A percentile compares a stretch with the other conserved stretches of the same genome.
Conservation (phyloP, 257 asterid species). For the Anisodus tanguticus region DNA sequence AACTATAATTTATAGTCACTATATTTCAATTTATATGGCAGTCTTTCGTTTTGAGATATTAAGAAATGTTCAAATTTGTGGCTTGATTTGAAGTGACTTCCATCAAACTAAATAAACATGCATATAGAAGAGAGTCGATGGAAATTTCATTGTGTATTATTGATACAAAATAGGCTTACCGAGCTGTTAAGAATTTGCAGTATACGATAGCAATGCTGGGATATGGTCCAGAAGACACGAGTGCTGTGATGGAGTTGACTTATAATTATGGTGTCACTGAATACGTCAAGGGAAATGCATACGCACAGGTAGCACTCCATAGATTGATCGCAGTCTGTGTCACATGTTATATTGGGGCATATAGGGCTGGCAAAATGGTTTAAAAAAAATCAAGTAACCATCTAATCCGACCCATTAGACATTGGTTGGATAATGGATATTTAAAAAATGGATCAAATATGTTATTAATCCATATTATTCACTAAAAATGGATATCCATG, state of each 20-base stretch:
- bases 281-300: constrained; percentile 68
- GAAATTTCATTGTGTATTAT: not conserved
- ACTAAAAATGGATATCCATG: no score
- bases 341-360: not conserved
- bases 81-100: not conserved
- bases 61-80: not conserved
- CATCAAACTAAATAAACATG: not conserved
- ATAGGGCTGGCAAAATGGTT: no score
- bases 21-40: not conserved
- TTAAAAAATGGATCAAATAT: no score
- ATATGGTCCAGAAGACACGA: constrained; percentile 68
- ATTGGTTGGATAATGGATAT: no score
- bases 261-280: constrained; percentile 67
- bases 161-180: not conserved
- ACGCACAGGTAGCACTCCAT: constrained; percentile 58
- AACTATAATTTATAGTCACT: not conserved
- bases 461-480: no score
- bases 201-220: constrained; percentile 74
- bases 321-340: not conserved
- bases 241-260: constrained; percentile 65
- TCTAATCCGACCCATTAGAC: no score
- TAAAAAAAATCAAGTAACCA: no score
- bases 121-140: not conserved
- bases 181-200: constrained; percentile 37
- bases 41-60: not conserved